A percentile compares a stretch with the other conserved stretches of the same genome.
Evolutionary conservation across 495 filamentous ascomycete species (phyloP).

Genomic region (Acidomyces sp.): DNA sequence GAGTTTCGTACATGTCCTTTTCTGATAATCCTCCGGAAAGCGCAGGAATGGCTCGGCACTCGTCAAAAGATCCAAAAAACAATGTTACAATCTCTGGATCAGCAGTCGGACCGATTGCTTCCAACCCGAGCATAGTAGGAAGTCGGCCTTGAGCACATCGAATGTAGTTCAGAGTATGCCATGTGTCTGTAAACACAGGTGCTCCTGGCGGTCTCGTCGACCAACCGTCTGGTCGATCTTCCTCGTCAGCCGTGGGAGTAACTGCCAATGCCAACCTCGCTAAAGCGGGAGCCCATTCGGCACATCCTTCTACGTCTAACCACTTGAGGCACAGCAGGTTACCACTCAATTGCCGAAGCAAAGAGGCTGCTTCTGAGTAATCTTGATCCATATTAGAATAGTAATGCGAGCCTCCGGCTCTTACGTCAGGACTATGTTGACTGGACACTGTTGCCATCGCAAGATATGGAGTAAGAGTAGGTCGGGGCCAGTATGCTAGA

Average conservation of each 20-base stretch:
- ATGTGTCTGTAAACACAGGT: slow-evolving; percentile 2
- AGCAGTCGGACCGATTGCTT: not conserved
- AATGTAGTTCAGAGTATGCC: slow-evolving; percentile 13
- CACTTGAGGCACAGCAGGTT: slow-evolving; percentile 59
- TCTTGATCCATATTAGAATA: slow-evolving; percentile 56
- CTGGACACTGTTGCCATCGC: slow-evolving; percentile 38
- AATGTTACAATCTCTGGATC: not conserved
- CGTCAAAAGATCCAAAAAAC: not conserved
- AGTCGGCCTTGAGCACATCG: slow-evolving; percentile 14
- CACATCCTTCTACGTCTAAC: slow-evolving; percentile 70
- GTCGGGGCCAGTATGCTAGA: slow-evolving; percentile 61
- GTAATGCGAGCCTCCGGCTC: slow-evolving; percentile 48
- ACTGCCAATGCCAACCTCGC: not conserved
- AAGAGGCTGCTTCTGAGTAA: slow-evolving; percentile 53
- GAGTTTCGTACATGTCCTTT: slow-evolving; percentile 3
- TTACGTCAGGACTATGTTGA: slow-evolving; percentile 34
- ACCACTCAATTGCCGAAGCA: slow-evolving; percentile 55
- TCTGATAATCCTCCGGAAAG: not conserved
- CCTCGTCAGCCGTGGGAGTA: not conserved
- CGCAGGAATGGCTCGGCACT: not conserved
- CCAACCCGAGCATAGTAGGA: slow-evolving; percentile 2
- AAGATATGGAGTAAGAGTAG: slow-evolving; percentile 51
- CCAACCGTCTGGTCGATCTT: not conserved
- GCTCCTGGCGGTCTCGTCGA: not conserved
- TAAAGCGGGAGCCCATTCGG: slow-evolving; percentile 54